Evolutionary conservation across 2,329 filamentous ascomycete species (phyloP), one percentile per base, ranked within the genome.

Genomic region (Arthroderma sp.): DNA sequence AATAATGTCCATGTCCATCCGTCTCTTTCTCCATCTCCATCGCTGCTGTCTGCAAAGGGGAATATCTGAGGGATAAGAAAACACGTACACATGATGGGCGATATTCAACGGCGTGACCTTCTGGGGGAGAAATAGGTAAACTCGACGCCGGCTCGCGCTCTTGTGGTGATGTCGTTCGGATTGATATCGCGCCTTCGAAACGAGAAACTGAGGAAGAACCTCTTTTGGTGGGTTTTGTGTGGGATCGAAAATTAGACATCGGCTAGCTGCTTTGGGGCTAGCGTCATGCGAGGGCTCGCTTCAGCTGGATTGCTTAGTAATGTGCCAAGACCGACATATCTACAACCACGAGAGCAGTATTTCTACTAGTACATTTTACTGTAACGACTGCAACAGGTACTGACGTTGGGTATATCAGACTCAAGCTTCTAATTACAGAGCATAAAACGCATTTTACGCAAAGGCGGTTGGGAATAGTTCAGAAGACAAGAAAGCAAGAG

Each of bases 11-110:
- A 1, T 22, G 15, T 22, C 15, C 15, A 22, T 22, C 15, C 15
- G 15, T 22, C 15, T 22, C 15, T 22, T 22, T 22, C 15, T 22
- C 15, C 15, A 22, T 22, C 15, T 22, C 15, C 15, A 22, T 22
- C 15, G 15, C 15, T 22, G 15, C 15, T 22, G 15, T 22, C 15
- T 22, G 15, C 15, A 22, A 22, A 22, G 15, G 15, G 15, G 15
- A 22, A 22, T 22, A 22, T 22, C 15, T 22, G 15, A 22, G 15
- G 15, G 15, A 22, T 22, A 22, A 46, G 50, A 46, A 42, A 46
- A 41, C 49, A 68, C 66, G 55, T 69, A 69, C 66, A 69, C 66
- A 69, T 69, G 64, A 65, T 69, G 64, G 66, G 66, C 66, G 62
- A 65, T 63, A 58, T 61, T 56, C 61, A 59, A 57, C 53, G 55